A percentile compares a stretch with the other conserved stretches of the same genome.
phyloP scores from a whole-genome alignment of 192 early-diverging fungal genomes.

The Piromyces sp. region DNA sequence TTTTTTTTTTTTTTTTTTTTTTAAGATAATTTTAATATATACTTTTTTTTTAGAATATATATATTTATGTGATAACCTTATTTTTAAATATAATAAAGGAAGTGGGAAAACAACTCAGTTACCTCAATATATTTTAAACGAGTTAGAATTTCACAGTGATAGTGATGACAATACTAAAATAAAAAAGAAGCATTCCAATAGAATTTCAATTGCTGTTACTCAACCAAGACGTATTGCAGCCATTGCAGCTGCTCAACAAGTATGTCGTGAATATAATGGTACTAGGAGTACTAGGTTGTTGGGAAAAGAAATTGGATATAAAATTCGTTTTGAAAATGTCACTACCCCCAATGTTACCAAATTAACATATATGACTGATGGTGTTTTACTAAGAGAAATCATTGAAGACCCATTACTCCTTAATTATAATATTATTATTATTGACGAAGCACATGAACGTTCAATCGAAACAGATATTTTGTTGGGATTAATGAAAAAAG shows the following conservation, averaged over 20 bases:
- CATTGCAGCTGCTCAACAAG: background rate
- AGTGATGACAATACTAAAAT: background rate
- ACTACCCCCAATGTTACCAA: conserved; percentile 7
- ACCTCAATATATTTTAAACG: background rate
- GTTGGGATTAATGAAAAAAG: conserved; percentile 23
- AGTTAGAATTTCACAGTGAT: background rate
- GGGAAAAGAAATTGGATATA: conserved; percentile 14
- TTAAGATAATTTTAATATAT: too few relatives aligned
- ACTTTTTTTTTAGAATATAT: too few relatives aligned
- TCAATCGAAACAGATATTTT: conserved; percentile 33
- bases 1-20: too few relatives aligned
- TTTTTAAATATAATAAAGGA: too few relatives aligned
- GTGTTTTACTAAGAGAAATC: conserved; percentile 19
- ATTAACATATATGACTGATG: conserved; percentile 37
- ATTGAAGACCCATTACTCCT: conserved; percentile 9
- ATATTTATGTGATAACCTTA: too few relatives aligned
- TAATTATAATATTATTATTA: conserved; percentile 21
- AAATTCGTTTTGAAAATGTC: conserved; percentile 27
- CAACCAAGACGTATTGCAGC: background rate
- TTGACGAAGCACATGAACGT: conserved; percentile 41
- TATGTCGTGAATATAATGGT: conserved; percentile 12
- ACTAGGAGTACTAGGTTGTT: background rate
- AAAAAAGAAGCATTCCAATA: background rate
- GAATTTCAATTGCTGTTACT: background rate
- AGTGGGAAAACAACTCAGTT: background rate